Percentiles rank a stretch among this genome's conserved stretches.
Evolutionary conservation across 1,284 basidiomycete genomes (phyloP).

Genomic region (Lentinus polychrous): DNA sequence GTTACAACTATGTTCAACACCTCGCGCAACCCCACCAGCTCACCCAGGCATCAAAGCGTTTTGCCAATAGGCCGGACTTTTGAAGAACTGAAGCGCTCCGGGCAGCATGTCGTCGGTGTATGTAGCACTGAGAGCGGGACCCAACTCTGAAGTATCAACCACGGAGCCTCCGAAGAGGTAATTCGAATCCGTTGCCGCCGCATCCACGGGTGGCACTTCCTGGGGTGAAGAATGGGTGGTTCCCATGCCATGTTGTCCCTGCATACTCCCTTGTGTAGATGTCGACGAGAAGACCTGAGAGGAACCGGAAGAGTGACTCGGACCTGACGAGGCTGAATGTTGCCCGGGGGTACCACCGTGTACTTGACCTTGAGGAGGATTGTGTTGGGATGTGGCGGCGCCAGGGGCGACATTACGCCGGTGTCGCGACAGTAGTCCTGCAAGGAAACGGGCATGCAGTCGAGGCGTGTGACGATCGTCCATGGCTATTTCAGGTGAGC

Average conservation of each 20-base stretch:
- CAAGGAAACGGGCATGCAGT: conserved; percentile 74
- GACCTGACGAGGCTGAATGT: conserved; percentile 10
- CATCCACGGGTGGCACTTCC: conserved; percentile 18
- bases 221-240: conserved; percentile 10
- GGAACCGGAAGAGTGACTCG: neutral
- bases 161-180: neutral
- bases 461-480: conserved; percentile 78
- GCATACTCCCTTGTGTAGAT: neutral
- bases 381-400: conserved; percentile 40
- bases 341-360: conserved; percentile 13
- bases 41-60: conserved; percentile 81
- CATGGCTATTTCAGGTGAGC: conserved; percentile 69
- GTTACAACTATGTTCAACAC: neutral
- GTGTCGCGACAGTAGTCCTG: conserved; percentile 58
- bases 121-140: conserved; percentile 6
- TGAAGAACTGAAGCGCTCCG: conserved; percentile 65
- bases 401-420: conserved; percentile 51
- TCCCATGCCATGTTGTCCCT: conserved; percentile 12
- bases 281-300: neutral
- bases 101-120: conserved; percentile 40
- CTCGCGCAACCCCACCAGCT: conserved; percentile 8
- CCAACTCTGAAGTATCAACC: conserved; percentile 16
- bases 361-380: conserved; percentile 27
- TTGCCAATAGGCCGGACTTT: conserved; percentile 65
- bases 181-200: conserved; percentile 14